These are phyloP conservation scores for Ophiostoma tasmaniense DNA, from an alignment of 2,329 filamentous ascomycete genomes.

Conservation along the genomic window DNA sequence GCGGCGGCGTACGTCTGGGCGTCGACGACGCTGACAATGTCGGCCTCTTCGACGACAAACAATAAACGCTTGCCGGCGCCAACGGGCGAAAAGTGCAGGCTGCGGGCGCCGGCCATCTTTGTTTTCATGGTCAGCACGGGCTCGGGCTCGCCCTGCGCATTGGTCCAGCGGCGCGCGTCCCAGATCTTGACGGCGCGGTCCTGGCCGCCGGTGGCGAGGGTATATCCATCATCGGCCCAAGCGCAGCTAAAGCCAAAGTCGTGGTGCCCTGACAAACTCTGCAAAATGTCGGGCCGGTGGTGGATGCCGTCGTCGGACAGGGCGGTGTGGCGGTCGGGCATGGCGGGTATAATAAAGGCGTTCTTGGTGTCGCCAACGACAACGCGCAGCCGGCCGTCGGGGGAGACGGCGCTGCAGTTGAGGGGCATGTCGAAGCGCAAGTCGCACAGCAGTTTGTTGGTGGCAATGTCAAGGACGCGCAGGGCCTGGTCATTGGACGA, in stretches of 20 bases:
- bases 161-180: constrained; percentile 61
- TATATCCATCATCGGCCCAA: constrained; percentile 70
- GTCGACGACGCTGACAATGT: constrained; percentile 63
- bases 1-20: constrained; percentile 54
- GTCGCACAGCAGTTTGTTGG: constrained; percentile 49
- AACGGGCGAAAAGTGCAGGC: constrained; percentile 61
- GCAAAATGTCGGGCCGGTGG: constrained; percentile 34
- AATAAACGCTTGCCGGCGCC: constrained; percentile 60
- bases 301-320: background rate
- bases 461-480: constrained; percentile 49
- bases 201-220: constrained; percentile 68
- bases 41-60: constrained; percentile 66
- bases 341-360: constrained; percentile 60
- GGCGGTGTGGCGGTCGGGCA: constrained; percentile 39
- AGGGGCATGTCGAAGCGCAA: constrained; percentile 51
- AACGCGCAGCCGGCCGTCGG: constrained; percentile 61
- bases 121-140: constrained; percentile 50
- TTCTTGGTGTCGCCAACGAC: constrained; percentile 62
- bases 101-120: constrained; percentile 61
- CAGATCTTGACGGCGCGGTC: constrained; percentile 66
- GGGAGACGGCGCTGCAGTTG: constrained; percentile 66
- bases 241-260: constrained; percentile 71
- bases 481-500: constrained; percentile 55
- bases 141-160: constrained; percentile 26
- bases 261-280: constrained; percentile 53